These are phyloP conservation scores for Amaranthus palmeri DNA, from an alignment of 148 eudicot genomes.

Conservation along the genomic window DNA sequence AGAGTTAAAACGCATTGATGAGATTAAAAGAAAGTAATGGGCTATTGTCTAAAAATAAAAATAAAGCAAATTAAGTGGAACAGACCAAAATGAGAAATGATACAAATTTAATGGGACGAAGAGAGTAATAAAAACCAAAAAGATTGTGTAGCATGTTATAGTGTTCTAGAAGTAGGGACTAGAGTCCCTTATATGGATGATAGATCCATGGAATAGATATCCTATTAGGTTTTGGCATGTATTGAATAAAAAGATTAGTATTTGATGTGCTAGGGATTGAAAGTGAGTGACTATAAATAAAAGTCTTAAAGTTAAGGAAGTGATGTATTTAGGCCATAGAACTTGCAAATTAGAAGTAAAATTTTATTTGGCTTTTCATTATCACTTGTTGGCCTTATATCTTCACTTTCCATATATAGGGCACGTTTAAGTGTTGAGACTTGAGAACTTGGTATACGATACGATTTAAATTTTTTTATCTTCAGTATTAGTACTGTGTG, in stretches of 20 bases:
- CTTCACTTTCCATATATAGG: background rate
- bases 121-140: no score
- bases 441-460: no score
- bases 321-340: background rate
- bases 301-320: background rate
- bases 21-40: no score
- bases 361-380: slow-evolving; percentile 3
- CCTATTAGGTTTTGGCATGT: slow-evolving; percentile 4
- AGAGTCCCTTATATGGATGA: background rate
- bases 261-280: slow-evolving; percentile 5
- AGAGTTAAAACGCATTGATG: no score
- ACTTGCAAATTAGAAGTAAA: background rate
- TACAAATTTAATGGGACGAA: background rate
- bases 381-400: background rate
- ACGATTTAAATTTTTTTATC: no score
- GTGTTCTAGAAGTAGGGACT: slow-evolving; percentile 13
- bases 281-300: background rate
- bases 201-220: background rate
- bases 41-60: background rate
- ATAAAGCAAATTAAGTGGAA: background rate
- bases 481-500: no score
- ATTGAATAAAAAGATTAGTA: background rate
- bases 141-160: background rate
- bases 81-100: background rate
- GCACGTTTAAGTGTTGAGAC: no score